Base-by-base conservation (phyloP, 2,329 filamentous ascomycete genomes). In the Aspergillus puulaauensis region DNA sequence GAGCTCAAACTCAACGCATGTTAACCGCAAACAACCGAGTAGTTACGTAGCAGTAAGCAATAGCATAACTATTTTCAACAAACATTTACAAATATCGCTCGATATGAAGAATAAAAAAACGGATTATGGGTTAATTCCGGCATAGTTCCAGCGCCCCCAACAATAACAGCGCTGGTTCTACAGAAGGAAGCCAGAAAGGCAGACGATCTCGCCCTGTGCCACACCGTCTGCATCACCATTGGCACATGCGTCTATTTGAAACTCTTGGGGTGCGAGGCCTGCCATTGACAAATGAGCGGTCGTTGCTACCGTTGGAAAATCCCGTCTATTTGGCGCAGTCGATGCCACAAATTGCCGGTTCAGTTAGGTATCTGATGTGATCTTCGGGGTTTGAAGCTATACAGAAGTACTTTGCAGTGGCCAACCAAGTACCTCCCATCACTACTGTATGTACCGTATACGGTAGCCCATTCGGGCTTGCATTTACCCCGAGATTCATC, bases 161-260 rank as follows among this genome's bases (percentile, higher is more conserved):
- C 23, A 41, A 40, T 41, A 33, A 46, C 35, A 12, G 27, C 27
- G 27, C 27, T 2, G 8, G 27, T 31, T 31, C 27, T 31, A 31
- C 9, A 31, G 27, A 31, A 31, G 27, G 9, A 31, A 9, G 27
- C 9, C 24, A 35, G 41, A 46, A 17, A 23, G 7, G 3, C 6
- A 37, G 44, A 33, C 59, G 55, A 51, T 58, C 46, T 58, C 46
- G 49, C 53, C 27, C 37, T 56, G 57, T 59, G 56, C 52, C 53
- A 60, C 57, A 50, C 41, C 33, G 12, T 49, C 27, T 53, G 45
- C 48, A 47, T 50, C 31, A 35, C 52, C 40, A 56, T 51, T 56
- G 52, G 40, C 31, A 47, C 24, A 35, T 27, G 52, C 33, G 51
- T 56, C 47, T 47, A 47, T 58, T 49, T 31, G 27, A 31, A 31